These are phyloP conservation scores for Alternaria triticina DNA, from an alignment of 2,329 filamentous ascomycete genomes.

Conservation along the genomic window DNA sequence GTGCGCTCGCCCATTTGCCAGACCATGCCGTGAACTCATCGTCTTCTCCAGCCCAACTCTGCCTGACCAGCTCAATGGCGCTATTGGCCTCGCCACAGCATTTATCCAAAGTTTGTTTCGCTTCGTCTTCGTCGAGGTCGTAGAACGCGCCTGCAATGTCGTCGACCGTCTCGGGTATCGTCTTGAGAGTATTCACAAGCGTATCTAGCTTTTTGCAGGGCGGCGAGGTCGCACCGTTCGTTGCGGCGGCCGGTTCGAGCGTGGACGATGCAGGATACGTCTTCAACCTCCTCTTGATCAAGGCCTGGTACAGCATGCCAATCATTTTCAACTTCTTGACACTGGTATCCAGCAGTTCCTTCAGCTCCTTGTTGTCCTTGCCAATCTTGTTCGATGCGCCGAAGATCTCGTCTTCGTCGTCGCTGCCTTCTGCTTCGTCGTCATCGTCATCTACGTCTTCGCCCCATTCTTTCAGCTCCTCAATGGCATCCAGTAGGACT, in stretches of 20 bases:
- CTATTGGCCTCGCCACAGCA: slow-evolving; percentile 67
- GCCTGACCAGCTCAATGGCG: slow-evolving; percentile 62
- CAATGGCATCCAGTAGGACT: slow-evolving; percentile 79
- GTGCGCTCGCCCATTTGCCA: slow-evolving; percentile 59
- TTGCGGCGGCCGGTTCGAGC: slow-evolving; percentile 6
- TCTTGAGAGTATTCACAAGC: slow-evolving; percentile 62
- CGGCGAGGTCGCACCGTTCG: slow-evolving; percentile 7
- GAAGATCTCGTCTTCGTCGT: slow-evolving; percentile 71
- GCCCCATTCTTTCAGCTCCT: slow-evolving; percentile 87
- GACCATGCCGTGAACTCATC: slow-evolving; percentile 84
- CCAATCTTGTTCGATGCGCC: slow-evolving; percentile 63
- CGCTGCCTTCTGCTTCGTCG: slow-evolving; percentile 50
- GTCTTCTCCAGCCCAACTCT: slow-evolving; percentile 67
- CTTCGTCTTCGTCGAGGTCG: slow-evolving; percentile 65
- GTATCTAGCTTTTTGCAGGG: slow-evolving; percentile 57
- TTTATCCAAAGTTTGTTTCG: slow-evolving; percentile 64
- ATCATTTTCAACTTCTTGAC: slow-evolving; percentile 71
- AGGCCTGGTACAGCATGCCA: slow-evolving; percentile 70
- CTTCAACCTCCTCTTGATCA: slow-evolving; percentile 73
- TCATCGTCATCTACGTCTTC: slow-evolving; percentile 72
- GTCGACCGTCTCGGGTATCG: slow-evolving; percentile 71
- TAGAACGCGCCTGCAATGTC: slow-evolving; percentile 77
- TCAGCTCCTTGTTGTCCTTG: slow-evolving; percentile 68
- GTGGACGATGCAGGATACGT: slow-evolving; percentile 50
- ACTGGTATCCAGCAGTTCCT: slow-evolving; percentile 68